These are phyloP conservation scores for Raphanus sativus DNA, from an alignment of 345 rosid species.

Conservation along the genomic window DNA sequence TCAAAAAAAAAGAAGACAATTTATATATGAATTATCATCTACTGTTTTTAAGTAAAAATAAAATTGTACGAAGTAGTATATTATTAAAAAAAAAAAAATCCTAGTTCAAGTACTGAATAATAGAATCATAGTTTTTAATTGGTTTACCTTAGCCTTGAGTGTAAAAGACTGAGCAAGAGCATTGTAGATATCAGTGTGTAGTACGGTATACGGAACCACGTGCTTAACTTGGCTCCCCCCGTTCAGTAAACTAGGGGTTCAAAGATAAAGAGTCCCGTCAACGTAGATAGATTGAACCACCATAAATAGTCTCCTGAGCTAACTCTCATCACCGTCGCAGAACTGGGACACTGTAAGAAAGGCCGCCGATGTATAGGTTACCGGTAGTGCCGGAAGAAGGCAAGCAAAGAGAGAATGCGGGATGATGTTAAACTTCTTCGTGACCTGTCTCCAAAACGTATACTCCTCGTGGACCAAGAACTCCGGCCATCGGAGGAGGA, in stretches of 20 bases:
- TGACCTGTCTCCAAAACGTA: constrained; percentile 20
- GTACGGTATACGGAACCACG: constrained; percentile 28
- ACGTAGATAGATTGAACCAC: constrained; percentile 5
- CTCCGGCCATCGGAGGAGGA: constrained; percentile 23
- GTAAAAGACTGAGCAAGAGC: constrained; percentile 19
- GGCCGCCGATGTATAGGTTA: constrained; percentile 34
- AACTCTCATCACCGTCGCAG: constrained; percentile 23
- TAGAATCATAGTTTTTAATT: neutral
- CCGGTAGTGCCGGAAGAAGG: constrained; percentile 36
- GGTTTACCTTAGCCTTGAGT: constrained; percentile 22
- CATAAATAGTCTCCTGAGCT: constrained; percentile 35
- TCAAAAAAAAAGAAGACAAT: no score
- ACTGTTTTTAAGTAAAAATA: no score
- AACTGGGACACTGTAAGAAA: neutral
- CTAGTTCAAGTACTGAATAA: neutral
- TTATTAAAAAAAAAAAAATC: no score
- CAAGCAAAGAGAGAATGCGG: constrained; percentile 47
- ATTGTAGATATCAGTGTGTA: constrained; percentile 16
- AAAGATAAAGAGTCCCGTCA: neutral
- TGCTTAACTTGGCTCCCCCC: constrained; percentile 20
- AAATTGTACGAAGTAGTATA: no score
- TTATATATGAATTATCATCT: no score
- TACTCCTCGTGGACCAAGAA: neutral
- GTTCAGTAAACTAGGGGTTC: neutral
- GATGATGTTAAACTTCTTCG: constrained; percentile 3